Base-by-base conservation (phyloP, 495 filamentous ascomycete genomes). In the Geopyxis carbonaria region DNA sequence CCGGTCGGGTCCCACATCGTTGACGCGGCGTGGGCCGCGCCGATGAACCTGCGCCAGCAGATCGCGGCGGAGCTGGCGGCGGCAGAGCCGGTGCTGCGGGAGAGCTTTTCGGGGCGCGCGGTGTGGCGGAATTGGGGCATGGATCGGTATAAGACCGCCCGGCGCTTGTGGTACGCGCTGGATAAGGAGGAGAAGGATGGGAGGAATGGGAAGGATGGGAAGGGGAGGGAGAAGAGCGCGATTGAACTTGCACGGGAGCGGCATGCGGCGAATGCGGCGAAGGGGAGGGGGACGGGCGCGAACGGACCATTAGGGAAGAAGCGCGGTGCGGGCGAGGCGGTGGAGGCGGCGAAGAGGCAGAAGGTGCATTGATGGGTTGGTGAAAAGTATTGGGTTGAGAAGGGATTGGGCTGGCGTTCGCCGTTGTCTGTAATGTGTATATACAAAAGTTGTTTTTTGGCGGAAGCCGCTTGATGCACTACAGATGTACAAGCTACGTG, bases 91-190 rank as follows among this genome's bases (percentile, higher is more conserved):
- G 55, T 64, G 8, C 62, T 97, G 13, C 68, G 85, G 16, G 76
- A 82, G 42, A 76, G 74, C 0, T 77, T 70, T 46, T 64, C 77
- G 18, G 89, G 89, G 2, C 63, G 85, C 4, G 78, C 75, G 2
- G 81, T 92, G 8, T 94, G 84, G 87, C 64, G 76, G 38, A 81
- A 89, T 44, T 97, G 89, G 91, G 71, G 67, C 38, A 84, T 93
- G 62, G 89, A 95, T 59, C 52, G 86, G 16, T 95, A 76, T 60
- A 80, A 77, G 38, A 51, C 47, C 5, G 37, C 45, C 8, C 42
- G 47, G 16, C 45, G 32, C 18, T 40, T 47, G 14, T 56, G 53
- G 53, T 48, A 55, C 39, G 24, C 10, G 20, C 33, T 56, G n/a
- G 53, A 22, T 4, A 54, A 47, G 27, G 47, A 46, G 29, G 47